These are phyloP conservation scores for Graphium sp. DNA, from an alignment of 2,329 filamentous ascomycete genomes.

Conservation along the genomic window DNA sequence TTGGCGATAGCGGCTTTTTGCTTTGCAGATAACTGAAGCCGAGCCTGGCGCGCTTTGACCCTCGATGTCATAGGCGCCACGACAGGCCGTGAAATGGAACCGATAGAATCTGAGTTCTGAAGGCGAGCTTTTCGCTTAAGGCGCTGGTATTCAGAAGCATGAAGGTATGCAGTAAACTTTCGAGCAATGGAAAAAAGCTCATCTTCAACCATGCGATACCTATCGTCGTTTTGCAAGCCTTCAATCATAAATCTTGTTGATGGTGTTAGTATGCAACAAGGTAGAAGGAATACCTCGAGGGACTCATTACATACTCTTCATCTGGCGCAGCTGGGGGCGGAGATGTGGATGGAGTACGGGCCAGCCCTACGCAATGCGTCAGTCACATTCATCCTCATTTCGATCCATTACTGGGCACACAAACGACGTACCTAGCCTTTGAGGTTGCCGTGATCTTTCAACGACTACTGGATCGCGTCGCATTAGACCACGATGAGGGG, in stretches of 20 bases:
- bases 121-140: slow-evolving; percentile 40
- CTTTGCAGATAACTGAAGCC: too few relatives aligned
- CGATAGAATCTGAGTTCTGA: slow-evolving; percentile 34
- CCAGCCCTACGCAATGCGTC: neutral
- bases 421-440: too few relatives aligned
- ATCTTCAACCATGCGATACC: slow-evolving; percentile 72
- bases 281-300: neutral
- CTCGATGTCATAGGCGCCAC: slow-evolving; percentile 20
- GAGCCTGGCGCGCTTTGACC: slow-evolving; percentile 17
- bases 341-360: slow-evolving; percentile 28
- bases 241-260: slow-evolving; percentile 41
- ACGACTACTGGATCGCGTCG: too few relatives aligned
- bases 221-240: slow-evolving; percentile 50
- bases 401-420: neutral
- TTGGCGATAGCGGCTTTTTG: too few relatives aligned
- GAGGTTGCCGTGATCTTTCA: too few relatives aligned
- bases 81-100: slow-evolving; percentile 32
- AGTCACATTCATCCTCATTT: neutral
- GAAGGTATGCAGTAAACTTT: slow-evolving; percentile 56
- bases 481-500: too few relatives aligned
- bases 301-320: slow-evolving; percentile 20
- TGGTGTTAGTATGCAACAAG: neutral
- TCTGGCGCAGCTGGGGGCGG: slow-evolving; percentile 29
- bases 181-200: slow-evolving; percentile 54
- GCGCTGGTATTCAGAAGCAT: slow-evolving; percentile 59